Percentiles rank a stretch among this genome's conserved stretches.
These are phyloP conservation scores for Eimeria sp. DNA, from an alignment of 169 alveolate species.

Conservation along the genomic window DNA sequence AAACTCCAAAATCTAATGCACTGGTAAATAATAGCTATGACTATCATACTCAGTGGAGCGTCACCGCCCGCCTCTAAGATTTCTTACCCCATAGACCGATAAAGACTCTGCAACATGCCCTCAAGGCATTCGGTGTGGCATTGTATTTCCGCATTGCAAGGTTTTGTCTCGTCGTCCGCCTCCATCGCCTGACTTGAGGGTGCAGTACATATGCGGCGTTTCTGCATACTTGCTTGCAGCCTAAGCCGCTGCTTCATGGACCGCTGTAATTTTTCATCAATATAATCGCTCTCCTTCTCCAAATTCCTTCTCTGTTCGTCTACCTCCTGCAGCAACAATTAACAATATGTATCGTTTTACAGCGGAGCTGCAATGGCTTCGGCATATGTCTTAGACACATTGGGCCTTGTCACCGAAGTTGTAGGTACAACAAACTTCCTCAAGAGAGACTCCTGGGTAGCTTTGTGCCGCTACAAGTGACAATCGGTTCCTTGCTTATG, in stretches of 20 bases:
- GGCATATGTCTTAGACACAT: background rate
- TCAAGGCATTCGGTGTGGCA: constrained; percentile 51
- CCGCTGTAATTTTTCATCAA: constrained; percentile 37
- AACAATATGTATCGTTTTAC: background rate
- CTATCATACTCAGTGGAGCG: background rate
- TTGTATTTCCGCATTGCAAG: constrained; percentile 54
- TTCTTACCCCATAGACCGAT: constrained; percentile 59
- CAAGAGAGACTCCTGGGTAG: background rate
- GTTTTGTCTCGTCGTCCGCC: background rate
- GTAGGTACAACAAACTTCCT: background rate
- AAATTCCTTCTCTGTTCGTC: constrained; percentile 17
- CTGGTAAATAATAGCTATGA: background rate
- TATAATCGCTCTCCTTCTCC: background rate
- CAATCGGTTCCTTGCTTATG: too few relatives aligned
- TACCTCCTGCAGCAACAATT: constrained; percentile 15
- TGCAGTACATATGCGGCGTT: constrained; percentile 13
- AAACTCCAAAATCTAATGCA: too few relatives aligned
- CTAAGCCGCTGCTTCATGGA: constrained; percentile 25
- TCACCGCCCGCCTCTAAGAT: background rate
- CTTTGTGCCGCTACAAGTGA: background rate
- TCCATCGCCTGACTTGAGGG: background rate
- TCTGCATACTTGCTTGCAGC: constrained; percentile 48
- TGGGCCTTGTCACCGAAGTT: background rate
- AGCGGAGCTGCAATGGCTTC: background rate
- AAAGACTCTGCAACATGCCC: constrained; percentile 48